Base-by-base conservation (phyloP, 768 basidiomycete species). In the Calocybe indica region DNA sequence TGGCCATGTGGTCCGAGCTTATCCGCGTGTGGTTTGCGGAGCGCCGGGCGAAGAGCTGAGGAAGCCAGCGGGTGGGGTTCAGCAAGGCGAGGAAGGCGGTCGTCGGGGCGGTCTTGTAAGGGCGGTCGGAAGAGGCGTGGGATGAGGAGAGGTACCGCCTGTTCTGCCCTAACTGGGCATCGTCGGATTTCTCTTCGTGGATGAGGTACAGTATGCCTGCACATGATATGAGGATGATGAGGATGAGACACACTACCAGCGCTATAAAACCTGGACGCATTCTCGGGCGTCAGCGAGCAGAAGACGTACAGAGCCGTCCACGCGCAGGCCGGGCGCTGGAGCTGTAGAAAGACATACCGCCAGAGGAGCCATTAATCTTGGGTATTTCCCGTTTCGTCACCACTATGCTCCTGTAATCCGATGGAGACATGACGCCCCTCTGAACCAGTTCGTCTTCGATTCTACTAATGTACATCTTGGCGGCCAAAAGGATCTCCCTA, bases 131-230 rank as follows among this genome's bases (percentile, higher is more conserved):
- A 36, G 46, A 15, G 35, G 29, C 39, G 33, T 49, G 46, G 42
- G 22, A 22, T 22, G 22, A 22, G 22, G 49, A 48, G 34, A 55
- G 52, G 29, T 45, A 53, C 42, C 57, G 61, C 32, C 46, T 45
- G 64, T 62, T 15, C 67, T 66, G 3, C 56, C 55, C 7, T 62
- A 59, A 10, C 12, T 73, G 68, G 50, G 64, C 64, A 29, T 72
- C 65, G 33, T 65, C 67, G 28, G 71, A 70, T 34, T 69, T 67
- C 58, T 78, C 69, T 42, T 76, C 61, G 37, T 76, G 73, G 12
- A 85, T 65, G 33, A 88, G 75, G 54, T 75, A 72, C 59, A 75
- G 73, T 35, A 82, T 74, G 33, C 73, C 82, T 11, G 67, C 61
- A 58, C 73, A 79, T 42, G 76, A 73, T 30, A 68, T 56, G 49